phyloP scores from a whole-genome alignment of 1,139 yeast genomes.

The Debaryomyces singareniensis region DNA sequence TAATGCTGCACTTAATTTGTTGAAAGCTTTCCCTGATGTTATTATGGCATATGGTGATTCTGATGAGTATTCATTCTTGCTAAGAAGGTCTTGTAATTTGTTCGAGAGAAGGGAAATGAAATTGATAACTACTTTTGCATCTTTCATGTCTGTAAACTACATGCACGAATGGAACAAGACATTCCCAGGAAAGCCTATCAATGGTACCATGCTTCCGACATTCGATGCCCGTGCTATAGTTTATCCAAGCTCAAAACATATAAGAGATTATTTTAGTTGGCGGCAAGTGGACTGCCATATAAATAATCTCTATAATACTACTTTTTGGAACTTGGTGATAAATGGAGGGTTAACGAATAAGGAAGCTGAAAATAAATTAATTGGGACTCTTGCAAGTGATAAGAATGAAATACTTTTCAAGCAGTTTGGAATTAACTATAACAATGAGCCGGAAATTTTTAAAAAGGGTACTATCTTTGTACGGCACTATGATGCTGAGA shows the following conservation, averaged over 20 bases:
- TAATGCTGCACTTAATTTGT: constrained; percentile 62
- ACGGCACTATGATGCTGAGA: constrained; percentile 35
- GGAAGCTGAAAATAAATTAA: constrained; percentile 69
- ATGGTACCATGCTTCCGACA: constrained; percentile 56
- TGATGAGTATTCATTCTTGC: constrained; percentile 85
- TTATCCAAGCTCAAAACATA: constrained; percentile 58
- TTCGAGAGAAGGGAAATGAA: constrained; percentile 82
- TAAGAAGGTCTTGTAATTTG: constrained; percentile 53
- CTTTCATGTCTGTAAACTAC: constrained; percentile 76
- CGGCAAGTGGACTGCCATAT: constrained; percentile 97
- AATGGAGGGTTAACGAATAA: constrained; percentile 66
- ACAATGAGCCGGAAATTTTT: constrained; percentile 80
- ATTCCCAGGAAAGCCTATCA: constrained; percentile 42
- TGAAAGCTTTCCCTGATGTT: constrained; percentile 64
- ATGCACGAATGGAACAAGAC: constrained; percentile 56
- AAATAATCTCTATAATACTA: constrained; percentile 86
- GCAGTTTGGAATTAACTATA: constrained; percentile 80
- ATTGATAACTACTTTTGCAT: constrained; percentile 72
- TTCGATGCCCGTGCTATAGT: constrained; percentile 89
- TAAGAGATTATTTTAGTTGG: constrained; percentile 88
- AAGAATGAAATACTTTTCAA: constrained; percentile 80
- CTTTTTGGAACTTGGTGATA: constrained; percentile 81
- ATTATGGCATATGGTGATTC: constrained; percentile 88
- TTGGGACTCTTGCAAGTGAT: constrained; percentile 74
- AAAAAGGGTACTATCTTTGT: constrained; percentile 79